A percentile compares a stretch with the other conserved stretches of the same genome.
Conservation (phyloP, 176 grass and related monocot species). For the Eragrostis curvula region DNA sequence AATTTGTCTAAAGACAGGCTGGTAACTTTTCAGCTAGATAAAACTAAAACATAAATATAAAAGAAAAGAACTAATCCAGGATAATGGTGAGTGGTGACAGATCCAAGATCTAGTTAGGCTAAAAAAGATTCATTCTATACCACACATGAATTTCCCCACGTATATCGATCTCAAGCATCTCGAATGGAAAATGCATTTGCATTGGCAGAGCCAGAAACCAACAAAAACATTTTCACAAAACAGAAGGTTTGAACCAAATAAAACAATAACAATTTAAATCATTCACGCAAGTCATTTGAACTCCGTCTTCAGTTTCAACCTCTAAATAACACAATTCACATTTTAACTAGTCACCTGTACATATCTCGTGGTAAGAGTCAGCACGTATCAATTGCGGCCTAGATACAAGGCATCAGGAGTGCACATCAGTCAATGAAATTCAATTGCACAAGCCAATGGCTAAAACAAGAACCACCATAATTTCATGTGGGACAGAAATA, state of each 20-base stretch:
- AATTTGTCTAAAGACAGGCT: not conserved
- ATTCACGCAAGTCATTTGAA: not conserved
- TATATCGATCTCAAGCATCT: not conserved
- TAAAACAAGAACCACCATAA: not conserved
- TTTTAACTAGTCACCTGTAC: not conserved
- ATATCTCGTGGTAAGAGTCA: not conserved
- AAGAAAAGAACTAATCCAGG: not conserved
- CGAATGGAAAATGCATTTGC: not conserved
- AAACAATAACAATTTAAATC: no score
- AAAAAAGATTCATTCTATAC: constrained; percentile 15
- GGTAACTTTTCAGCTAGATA: not conserved
- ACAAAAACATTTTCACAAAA: not conserved
- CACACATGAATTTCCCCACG: not conserved
- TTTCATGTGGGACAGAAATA: not conserved
- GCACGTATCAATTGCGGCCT: not conserved
- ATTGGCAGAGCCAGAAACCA: not conserved
- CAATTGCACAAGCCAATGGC: no score
- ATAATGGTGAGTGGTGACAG: not conserved
- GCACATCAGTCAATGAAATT: not conserved
- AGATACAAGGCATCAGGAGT: not conserved
- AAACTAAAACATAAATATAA: not conserved
- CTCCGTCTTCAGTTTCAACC: not conserved
- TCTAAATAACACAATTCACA: no score
- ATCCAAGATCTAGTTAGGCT: not conserved
- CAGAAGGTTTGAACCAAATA: not conserved